Evolutionary conservation across 2,329 filamentous ascomycete genomes (phyloP).

Genomic region (Phialocephala subalpina): DNA sequence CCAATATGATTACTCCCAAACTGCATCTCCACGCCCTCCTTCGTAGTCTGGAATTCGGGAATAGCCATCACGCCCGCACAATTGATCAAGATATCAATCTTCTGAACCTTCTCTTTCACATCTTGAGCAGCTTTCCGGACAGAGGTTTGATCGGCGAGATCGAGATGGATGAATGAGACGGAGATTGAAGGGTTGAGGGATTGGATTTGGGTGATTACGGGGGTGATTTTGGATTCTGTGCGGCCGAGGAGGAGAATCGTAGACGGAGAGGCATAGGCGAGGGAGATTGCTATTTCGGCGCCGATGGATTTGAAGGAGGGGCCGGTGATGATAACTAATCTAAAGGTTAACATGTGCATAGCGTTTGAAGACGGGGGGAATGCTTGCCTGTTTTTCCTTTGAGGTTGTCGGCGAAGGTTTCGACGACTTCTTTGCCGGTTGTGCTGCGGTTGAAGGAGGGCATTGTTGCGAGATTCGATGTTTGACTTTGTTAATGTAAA

Average conservation of each 20-base stretch:
- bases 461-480: constrained; percentile 7
- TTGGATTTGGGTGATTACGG: constrained; percentile 29
- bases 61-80: constrained; percentile 53
- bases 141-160: constrained; percentile 50
- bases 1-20: constrained; percentile 42
- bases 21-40: constrained; percentile 49
- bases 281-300: constrained; percentile 29
- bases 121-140: constrained; percentile 50
- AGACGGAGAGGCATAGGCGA: constrained; percentile 35
- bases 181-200: constrained; percentile 23
- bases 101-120: constrained; percentile 46
- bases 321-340: constrained; percentile 31
- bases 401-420: constrained; percentile 33
- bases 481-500: background rate
- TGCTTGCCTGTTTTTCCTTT: constrained; percentile 46
- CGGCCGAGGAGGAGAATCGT: constrained; percentile 32
- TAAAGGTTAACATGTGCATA: background rate
- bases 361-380: background rate
- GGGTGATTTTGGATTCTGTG: constrained; percentile 25
- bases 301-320: constrained; percentile 30
- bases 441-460: constrained; percentile 25
- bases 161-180: constrained; percentile 34
- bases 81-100: constrained; percentile 52
- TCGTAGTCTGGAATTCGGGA: constrained; percentile 38
- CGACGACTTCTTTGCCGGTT: constrained; percentile 30